Conservation (phyloP, 2,329 filamentous ascomycete genomes). For the Chaetomiaceae sp. region DNA sequence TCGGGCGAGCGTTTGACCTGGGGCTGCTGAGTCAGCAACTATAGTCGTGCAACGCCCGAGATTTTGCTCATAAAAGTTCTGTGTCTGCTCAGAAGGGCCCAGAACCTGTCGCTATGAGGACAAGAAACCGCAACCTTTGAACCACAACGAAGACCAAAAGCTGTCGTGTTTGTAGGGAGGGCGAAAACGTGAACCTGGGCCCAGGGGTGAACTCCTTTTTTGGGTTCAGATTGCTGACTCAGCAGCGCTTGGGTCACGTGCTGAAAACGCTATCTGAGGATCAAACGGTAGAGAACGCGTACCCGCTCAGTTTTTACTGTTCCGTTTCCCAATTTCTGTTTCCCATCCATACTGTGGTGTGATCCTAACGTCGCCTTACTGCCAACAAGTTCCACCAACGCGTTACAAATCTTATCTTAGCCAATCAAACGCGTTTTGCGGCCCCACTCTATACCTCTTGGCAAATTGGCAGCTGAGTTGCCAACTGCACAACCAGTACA, state of each 20-base stretch:
- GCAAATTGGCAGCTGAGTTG: conserved; percentile 3
- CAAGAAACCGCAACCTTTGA: conserved; percentile 15
- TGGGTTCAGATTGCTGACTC: neutral
- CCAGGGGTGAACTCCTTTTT: neutral
- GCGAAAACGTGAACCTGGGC: conserved; percentile 9
- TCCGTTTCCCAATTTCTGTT: conserved; percentile 12
- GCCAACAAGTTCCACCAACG: conserved; percentile 8
- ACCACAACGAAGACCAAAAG: conserved; percentile 15
- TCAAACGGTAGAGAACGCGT: conserved; percentile 14
- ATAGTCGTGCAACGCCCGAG: too few relatives aligned
- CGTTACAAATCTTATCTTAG: conserved; percentile 7
- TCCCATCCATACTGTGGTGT: conserved; percentile 9
- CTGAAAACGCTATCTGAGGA: neutral
- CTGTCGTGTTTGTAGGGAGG: conserved; percentile 11
- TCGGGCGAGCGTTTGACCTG: too few relatives aligned
- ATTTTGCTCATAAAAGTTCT: conserved; percentile 7
- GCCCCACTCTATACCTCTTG: conserved; percentile 7
- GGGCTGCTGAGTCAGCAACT: too few relatives aligned
- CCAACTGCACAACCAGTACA: neutral
- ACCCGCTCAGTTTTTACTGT: conserved; percentile 7
- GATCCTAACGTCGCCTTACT: conserved; percentile 11
- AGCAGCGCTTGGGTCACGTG: neutral
- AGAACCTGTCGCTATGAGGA: conserved; percentile 14
- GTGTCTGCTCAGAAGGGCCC: conserved; percentile 16
- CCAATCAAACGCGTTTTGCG: conserved; percentile 14